A percentile compares a stretch with the other conserved stretches of the same genome.
Evolutionary conservation across 495 filamentous ascomycete genomes (phyloP).

Genomic region (Trichodelitschia bisporula): DNA sequence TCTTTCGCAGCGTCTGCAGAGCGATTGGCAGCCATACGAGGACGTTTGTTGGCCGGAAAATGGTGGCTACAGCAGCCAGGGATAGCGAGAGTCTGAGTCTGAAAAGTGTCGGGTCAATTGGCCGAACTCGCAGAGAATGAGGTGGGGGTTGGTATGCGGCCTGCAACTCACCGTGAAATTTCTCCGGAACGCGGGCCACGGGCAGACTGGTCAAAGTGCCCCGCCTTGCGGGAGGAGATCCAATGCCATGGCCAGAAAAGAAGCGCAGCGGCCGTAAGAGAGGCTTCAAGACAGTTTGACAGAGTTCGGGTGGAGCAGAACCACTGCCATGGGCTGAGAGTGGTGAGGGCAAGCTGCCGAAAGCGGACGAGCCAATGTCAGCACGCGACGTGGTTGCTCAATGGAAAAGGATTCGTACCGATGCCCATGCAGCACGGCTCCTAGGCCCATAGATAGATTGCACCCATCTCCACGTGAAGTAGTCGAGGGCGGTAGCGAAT

Average conservation of each 20-base stretch:
- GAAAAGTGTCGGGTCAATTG: neutral
- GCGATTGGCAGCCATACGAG: conserved; percentile 53
- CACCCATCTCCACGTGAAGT: conserved; percentile 70
- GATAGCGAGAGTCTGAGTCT: conserved; percentile 44
- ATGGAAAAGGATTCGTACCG: conserved; percentile 24
- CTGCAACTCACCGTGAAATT: no score
- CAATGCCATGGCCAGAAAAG: conserved; percentile 69
- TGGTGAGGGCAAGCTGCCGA: conserved; percentile 36
- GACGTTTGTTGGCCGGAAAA: conserved; percentile 75
- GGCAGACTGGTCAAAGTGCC: no score
- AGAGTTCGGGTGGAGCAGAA: conserved; percentile 84
- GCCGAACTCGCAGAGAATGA: neutral
- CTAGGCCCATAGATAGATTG: conserved; percentile 41
- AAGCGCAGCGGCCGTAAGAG: conserved; percentile 56
- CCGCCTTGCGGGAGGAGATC: neutral
- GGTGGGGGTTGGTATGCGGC: no score
- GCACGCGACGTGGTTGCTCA: no score
- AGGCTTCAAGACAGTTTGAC: conserved; percentile 82
- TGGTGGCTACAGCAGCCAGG: conserved; percentile 59
- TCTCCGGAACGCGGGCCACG: no score
- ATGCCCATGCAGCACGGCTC: conserved; percentile 32
- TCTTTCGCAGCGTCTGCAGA: conserved; percentile 13
- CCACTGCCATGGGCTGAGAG: conserved; percentile 87
- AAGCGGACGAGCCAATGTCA: no score
- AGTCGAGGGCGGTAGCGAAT: conserved; percentile 60